Conservation (phyloP, 257 asterid genomes). For the Solanum sitiens region DNA sequence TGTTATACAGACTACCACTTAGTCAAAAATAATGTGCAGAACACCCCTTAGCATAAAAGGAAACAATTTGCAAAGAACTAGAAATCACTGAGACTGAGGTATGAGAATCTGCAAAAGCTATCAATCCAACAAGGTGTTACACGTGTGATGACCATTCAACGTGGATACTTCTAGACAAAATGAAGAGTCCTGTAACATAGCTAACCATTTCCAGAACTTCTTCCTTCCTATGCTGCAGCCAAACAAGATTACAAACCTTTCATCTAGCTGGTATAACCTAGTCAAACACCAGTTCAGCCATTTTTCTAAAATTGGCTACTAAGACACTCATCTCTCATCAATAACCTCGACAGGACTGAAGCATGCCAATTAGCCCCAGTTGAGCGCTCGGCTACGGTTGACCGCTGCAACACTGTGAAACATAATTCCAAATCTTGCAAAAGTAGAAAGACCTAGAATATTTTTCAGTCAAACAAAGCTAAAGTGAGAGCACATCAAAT, state of each 20-base stretch:
- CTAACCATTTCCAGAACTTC: neutral
- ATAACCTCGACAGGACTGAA: neutral
- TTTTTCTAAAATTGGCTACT: neutral
- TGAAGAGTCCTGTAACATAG: neutral
- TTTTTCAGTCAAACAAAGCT: neutral
- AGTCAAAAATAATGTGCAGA: neutral
- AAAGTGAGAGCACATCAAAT: neutral
- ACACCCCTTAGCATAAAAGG: neutral
- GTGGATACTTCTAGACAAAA: neutral
- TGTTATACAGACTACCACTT: neutral
- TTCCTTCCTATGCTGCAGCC: neutral
- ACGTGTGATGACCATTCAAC: neutral
- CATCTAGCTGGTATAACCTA: neutral
- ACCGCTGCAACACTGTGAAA: neutral
- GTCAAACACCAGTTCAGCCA: neutral
- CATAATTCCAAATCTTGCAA: neutral
- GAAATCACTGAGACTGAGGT: neutral
- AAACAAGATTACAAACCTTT: neutral
- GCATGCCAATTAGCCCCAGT: neutral
- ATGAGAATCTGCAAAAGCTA: neutral
- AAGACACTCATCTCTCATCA: neutral
- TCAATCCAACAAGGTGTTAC: neutral
- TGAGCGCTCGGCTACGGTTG: neutral
- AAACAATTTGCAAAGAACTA: neutral
- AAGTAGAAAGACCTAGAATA: neutral